phyloP scores from a whole-genome alignment of 2,329 filamentous ascomycete species.

The Claviceps sp. region DNA sequence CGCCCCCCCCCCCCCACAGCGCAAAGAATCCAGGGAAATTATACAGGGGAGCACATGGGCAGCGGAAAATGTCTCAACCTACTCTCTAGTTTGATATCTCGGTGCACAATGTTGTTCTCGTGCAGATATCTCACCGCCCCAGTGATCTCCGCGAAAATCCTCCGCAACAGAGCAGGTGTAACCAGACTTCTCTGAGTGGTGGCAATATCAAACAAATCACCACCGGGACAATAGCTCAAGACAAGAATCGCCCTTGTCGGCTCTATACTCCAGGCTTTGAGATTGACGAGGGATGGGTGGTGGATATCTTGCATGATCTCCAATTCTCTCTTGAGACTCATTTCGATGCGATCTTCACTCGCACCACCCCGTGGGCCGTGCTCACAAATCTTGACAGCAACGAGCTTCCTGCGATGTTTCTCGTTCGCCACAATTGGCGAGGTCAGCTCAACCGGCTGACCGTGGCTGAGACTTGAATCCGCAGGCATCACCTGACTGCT shows the following conservation, averaged over 20 bases:
- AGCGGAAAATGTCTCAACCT: constrained; percentile 23
- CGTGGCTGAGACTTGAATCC: constrained; percentile 19
- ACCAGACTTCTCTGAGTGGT: constrained; percentile 57
- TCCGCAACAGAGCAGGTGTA: constrained; percentile 54
- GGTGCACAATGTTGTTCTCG: constrained; percentile 73
- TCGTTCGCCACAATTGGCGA: constrained; percentile 19
- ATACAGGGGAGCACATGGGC: neutral
- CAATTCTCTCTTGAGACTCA: constrained; percentile 85
- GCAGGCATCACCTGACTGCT: constrained; percentile 56
- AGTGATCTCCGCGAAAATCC: constrained; percentile 84
- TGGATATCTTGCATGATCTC: constrained; percentile 83
- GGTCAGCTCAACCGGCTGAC: constrained; percentile 16
- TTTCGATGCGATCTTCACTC: constrained; percentile 83
- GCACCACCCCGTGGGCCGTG: constrained; percentile 88
- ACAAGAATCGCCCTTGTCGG: constrained; percentile 72
- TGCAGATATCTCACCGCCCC: constrained; percentile 80
- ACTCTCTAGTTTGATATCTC: constrained; percentile 96
- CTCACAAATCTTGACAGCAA: constrained; percentile 91
- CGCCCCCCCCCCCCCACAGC: too few species aligned
- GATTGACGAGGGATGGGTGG: constrained; percentile 79
- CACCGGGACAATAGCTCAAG: constrained; percentile 82
- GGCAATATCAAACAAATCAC: constrained; percentile 88
- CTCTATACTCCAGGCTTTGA: constrained; percentile 85
- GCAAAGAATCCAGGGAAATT: too few species aligned
- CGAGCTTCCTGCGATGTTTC: constrained; percentile 60